A percentile compares a stretch with the other conserved stretches of the same genome.
These are phyloP conservation scores for Ensete glaucum DNA, from an alignment of 176 grass and related monocot species.

Conservation along the genomic window DNA sequence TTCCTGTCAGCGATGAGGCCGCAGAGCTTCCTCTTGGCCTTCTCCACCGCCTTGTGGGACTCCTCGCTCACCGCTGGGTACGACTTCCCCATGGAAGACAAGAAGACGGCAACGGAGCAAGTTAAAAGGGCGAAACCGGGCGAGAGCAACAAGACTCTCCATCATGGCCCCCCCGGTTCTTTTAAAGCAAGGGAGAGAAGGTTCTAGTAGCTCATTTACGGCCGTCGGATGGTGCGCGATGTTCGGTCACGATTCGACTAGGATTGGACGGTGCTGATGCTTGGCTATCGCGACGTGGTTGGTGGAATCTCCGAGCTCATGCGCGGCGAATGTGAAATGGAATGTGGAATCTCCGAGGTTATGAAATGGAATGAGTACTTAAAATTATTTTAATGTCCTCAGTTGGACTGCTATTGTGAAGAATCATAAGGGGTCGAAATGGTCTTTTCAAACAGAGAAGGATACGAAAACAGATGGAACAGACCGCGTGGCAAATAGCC, in stretches of 20 bases:
- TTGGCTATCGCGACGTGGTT: background rate
- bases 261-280: background rate
- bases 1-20: constrained; percentile 22
- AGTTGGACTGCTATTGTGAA: no score
- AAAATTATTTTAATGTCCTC: no score
- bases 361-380: no score
- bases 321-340: no score
- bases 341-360: no score
- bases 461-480: no score
- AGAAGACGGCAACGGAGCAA: background rate
- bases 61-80: constrained; percentile 20
- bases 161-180: no score
- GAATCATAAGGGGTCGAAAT: no score
- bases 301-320: no score
- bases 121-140: no score
- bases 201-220: background rate
- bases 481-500: no score
- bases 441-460: no score
- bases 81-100: constrained; percentile 8
- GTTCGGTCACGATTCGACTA: background rate
- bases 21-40: constrained; percentile 15
- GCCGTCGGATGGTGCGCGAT: background rate
- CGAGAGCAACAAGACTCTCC: background rate
- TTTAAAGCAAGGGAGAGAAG: background rate
- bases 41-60: constrained; percentile 3